Evolutionary conservation across 306 rosid genomes (phyloP), one percentile per base, ranked within the genome.

Genomic region (Senna siamea): DNA sequence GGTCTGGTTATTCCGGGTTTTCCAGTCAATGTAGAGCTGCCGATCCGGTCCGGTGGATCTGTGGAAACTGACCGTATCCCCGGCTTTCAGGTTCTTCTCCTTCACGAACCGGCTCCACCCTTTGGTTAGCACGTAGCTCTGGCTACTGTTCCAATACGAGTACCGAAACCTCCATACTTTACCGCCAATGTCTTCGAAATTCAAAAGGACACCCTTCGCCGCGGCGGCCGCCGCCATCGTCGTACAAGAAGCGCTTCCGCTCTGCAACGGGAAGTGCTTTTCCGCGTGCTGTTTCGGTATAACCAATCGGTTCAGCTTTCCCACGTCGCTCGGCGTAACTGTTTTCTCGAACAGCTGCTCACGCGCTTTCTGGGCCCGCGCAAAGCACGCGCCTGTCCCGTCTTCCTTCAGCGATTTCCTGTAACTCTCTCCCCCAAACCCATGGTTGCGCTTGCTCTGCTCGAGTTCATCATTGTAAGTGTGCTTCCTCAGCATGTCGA

Each of bases 101-200:
- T 94, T 94, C 46, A 94, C 99, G 82, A 94, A 94, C 78, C 99
- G 85, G 90, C 95, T 91, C 99, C 99, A 94, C 1, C 99, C 99
- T 72, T 94, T 94, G 0, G 99, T 94, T 2, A 94, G 54, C 52
- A 94, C 98, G 40, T 94, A 93, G 70, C 98, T 93, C 75, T 93
- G 98, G 77, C 98, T 94, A 35, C 98, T 94, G 7, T 94, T 94
- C 99, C 99, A 94, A 55, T 94, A 94, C 2, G 99, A 94, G 84
- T 94, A 94, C 30, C 99, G 78, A 55, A 94, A 94, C 71, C 99
- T 79, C 99, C 99, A 94, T 17, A 94, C 97, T 78, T 94, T 94
- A 47, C 99, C 96, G 46, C 93, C 99, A 46, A 85, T 75, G 58
- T 94, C 99, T 71, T 94, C 99, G 9, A 94, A 89, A 76, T 91